Conservation (phyloP, 768 basidiomycete genomes). For the Tubosaeta sp. region DNA sequence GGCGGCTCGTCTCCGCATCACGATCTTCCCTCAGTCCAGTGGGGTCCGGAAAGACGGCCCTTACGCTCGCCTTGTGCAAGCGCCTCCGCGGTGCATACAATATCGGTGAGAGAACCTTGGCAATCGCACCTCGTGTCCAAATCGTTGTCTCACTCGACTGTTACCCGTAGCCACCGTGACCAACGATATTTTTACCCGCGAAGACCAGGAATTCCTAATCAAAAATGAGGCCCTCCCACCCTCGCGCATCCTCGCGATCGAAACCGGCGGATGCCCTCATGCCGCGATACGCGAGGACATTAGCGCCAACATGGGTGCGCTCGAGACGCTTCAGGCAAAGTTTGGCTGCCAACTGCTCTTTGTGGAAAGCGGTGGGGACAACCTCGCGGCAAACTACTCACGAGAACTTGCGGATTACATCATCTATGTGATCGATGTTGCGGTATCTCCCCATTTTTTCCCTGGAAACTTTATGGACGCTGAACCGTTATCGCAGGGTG, state of each 20-base stretch:
- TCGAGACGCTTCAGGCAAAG: slow-evolving; percentile 91
- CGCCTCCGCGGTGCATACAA: slow-evolving; percentile 80
- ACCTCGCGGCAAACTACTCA: slow-evolving; percentile 95
- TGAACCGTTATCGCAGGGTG: slow-evolving; percentile 59
- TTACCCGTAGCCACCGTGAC: slow-evolving; percentile 78
- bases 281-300: slow-evolving; percentile 99
- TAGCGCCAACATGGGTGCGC: slow-evolving; percentile 92
- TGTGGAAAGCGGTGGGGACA: slow-evolving; percentile 96
- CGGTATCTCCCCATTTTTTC: slow-evolving; percentile 41
- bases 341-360: slow-evolving; percentile 88
- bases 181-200: slow-evolving; percentile 99
- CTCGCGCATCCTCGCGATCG: slow-evolving; percentile 89
- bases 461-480: not conserved
- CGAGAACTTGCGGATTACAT: slow-evolving; percentile 97
- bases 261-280: slow-evolving; percentile 97
- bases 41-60: slow-evolving; percentile 96
- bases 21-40: slow-evolving; percentile 61
- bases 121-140: not conserved
- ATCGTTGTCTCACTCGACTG: no score
- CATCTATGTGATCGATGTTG: slow-evolving; percentile 87
- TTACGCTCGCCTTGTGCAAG: slow-evolving; percentile 87
- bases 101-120: slow-evolving; percentile 60
- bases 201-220: slow-evolving; percentile 97
- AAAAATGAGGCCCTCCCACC: slow-evolving; percentile 83
- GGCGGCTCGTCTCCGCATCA: not conserved